Base-by-base conservation (phyloP, 2,329 filamentous ascomycete species). In the Cercospora janseana region DNA sequence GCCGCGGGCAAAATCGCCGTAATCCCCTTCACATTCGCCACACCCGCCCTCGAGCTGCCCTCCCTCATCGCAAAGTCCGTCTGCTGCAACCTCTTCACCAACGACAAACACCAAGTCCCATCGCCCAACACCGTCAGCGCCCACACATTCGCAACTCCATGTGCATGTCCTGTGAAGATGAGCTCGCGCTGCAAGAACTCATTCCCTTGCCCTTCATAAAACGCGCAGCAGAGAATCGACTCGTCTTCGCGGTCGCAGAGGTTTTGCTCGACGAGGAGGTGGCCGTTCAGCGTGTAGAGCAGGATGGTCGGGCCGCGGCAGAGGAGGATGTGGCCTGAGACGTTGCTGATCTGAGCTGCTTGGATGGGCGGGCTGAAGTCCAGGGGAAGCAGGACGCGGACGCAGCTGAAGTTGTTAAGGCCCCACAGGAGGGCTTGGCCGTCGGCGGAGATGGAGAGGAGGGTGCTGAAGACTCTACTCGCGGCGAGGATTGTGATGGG, bases 401-500 rank as follows among this genome's bases (percentile, higher is more conserved):
- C 84, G 63, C 95, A 95, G 45, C 89, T 87, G 9, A 90, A 80
- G 12, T 88, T 82, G 68, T 97, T 98, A 3, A 98, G 77, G 67
- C 97, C 93, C 93, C 93, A 98, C 3, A 97, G 75, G 63, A 95
- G 83, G 8, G 91, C 83, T 29, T 88, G 83, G 0, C 91, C 91
- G 63, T 95, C 88, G 0, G 79, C 79, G 0, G 87, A 91, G 1
- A 87, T 86, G 1, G 90, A 94, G 3, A 97, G 77, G 45, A 98
- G 81, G 0, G 90, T 87, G 64, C 88, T 91, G 68, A 96, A 94
- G 0, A 89, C 87, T 55, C 90, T 86, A 29, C 88, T 94, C 2
- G 92, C 85, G 0, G 91, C 88, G 40, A 98, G 83, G 1, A 82
- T 82, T 2, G 83, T 88, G 12, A 97, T 87, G 0, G 91, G 83